Evolutionary conservation across 768 basidiomycete genomes (phyloP).

Genomic region (Trametes coccinea): DNA sequence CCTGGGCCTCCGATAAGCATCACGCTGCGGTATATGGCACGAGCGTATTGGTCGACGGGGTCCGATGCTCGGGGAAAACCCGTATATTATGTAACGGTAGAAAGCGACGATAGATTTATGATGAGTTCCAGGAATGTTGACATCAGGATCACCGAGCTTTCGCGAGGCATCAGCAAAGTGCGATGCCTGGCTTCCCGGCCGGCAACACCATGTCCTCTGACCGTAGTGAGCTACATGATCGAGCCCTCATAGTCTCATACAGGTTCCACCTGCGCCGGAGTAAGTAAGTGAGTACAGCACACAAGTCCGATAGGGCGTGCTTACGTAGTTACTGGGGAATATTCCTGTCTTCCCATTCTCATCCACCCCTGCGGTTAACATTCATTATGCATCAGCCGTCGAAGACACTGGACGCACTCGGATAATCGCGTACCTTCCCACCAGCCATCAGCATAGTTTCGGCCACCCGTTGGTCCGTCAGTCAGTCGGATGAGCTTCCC

Average conservation of each 20-base stretch:
- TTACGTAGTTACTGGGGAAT: slow-evolving; percentile 87
- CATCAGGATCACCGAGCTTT: slow-evolving; percentile 14
- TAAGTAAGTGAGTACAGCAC: slow-evolving; percentile 10
- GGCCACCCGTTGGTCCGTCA: slow-evolving; percentile 58
- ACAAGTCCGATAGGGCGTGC: slow-evolving; percentile 27
- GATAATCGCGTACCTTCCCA: slow-evolving; percentile 66
- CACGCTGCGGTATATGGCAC: background rate
- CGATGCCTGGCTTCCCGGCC: background rate
- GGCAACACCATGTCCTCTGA: too few relatives aligned
- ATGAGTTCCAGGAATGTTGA: background rate
- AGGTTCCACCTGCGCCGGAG: slow-evolving; percentile 47
- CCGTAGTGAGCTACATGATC: background rate
- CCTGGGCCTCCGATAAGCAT: background rate
- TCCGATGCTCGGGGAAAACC: slow-evolving; percentile 6
- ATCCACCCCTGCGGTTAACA: slow-evolving; percentile 53
- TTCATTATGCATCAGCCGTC: slow-evolving; percentile 15
- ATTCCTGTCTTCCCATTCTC: slow-evolving; percentile 67
- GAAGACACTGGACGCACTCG: too few relatives aligned
- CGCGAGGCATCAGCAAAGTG: slow-evolving; percentile 11
- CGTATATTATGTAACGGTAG: slow-evolving; percentile 19
- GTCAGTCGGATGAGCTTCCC: slow-evolving; percentile 67
- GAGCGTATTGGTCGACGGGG: background rate
- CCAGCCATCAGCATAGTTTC: slow-evolving; percentile 77
- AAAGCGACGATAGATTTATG: background rate
- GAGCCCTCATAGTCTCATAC: slow-evolving; percentile 6